Evolutionary conservation across 2,329 filamentous ascomycete species (phyloP), one percentile per base, ranked within the genome.

Genomic region (Fusarium sp.): DNA sequence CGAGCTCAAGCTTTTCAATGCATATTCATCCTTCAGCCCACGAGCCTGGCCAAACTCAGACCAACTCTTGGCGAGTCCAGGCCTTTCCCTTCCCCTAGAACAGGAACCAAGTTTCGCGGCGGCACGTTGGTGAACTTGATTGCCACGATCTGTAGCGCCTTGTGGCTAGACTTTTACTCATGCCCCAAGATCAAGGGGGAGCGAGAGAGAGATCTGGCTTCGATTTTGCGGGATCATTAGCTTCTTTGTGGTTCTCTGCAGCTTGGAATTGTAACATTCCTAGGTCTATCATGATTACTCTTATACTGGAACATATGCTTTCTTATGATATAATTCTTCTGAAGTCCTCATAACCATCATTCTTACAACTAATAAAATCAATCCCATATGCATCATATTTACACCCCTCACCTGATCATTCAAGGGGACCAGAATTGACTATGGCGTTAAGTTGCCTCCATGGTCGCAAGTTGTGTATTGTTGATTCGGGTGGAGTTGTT

Each of bases 61-160:
- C 21, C 31, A 17, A 27, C 25, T 53, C 55, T 58, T 67, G 42
- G 39, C 60, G 36, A 62, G 56, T 66, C 66, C 25, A 63, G 66
- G 66, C 66, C 66, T 31, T 58, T 66, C 50, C 46, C 42, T 53
- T 42, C 10, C 20, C 31, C 45, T 51, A 52, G 48, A 57, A 50
- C 49, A 58, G 49, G 61, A 66, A 63, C 66, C 63, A 49, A 63
- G 42, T 67, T 67, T 46, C 39, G 33, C 10, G 29, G 29, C 10
- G 50, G 47, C 45, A 65, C 66, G 61, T 69, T 65, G 61, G 39
- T 37, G 27, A 54, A 64, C 31, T 46, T 48, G 50, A 31, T 50
- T 41, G 66, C 66, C 66, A 69, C 66, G 40, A 63, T 63, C 50
- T 47, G 18, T 63, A 58, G 33, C 41, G 39, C 41, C 37, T 29